phyloP scores from a whole-genome alignment of 2,329 filamentous ascomycete species.

The Nemania sp. region DNA sequence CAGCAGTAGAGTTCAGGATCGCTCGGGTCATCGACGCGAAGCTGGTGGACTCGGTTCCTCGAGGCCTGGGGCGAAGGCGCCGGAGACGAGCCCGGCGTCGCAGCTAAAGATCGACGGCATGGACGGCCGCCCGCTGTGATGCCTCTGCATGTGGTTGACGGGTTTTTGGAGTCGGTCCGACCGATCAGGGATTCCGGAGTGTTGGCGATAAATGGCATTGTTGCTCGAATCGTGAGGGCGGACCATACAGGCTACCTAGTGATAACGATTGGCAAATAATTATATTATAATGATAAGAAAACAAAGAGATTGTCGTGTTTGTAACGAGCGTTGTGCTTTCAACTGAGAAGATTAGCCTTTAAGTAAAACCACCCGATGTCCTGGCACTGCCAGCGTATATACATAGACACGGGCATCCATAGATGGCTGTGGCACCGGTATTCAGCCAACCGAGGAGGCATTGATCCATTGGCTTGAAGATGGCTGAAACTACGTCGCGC shows the following conservation, averaged over 20 bases:
- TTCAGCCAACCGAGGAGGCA: too few relatives aligned
- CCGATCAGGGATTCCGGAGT: constrained; percentile 81
- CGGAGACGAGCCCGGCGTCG: constrained; percentile 43
- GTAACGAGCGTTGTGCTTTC: not conserved
- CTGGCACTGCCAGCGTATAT: constrained; percentile 12
- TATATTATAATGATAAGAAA: too few relatives aligned
- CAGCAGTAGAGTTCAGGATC: constrained; percentile 79
- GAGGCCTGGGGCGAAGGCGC: constrained; percentile 33
- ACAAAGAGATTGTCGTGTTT: too few relatives aligned
- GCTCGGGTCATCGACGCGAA: constrained; percentile 53
- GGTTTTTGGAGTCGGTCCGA: constrained; percentile 83
- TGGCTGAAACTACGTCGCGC: too few relatives aligned
- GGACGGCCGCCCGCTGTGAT: constrained; percentile 81
- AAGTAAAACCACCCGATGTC: not conserved
- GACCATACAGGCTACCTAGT: not conserved
- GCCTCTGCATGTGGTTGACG: constrained; percentile 82
- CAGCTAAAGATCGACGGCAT: constrained; percentile 73
- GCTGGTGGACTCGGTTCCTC: constrained; percentile 36
- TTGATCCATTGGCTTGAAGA: too few relatives aligned
- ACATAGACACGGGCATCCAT: too few relatives aligned
- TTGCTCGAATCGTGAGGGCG: constrained; percentile 3
- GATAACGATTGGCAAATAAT: not conserved
- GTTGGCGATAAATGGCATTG: constrained; percentile 68
- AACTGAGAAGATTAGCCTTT: not conserved
- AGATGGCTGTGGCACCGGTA: too few relatives aligned